Conservation (phyloP, 1,139 yeast species). For the Lodderomyces elongisporus region DNA sequence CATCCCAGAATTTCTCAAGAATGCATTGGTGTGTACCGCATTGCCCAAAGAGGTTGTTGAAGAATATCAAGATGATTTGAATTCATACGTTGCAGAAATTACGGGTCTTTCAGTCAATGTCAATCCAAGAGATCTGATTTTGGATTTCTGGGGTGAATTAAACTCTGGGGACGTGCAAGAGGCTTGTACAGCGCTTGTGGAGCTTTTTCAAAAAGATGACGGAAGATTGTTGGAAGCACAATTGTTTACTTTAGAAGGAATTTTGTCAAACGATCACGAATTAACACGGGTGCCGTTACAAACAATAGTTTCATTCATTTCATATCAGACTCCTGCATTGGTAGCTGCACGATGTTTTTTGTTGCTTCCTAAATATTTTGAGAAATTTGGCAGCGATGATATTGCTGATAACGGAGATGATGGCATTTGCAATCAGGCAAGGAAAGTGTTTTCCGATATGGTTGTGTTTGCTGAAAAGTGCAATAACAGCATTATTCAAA, state of each 20-base stretch:
- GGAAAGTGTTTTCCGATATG: conserved; percentile 34
- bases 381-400: conserved; percentile 36
- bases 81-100: conserved; percentile 65
- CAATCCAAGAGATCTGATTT: conserved; percentile 49
- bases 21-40: conserved; percentile 21
- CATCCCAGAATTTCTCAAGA: conserved; percentile 16
- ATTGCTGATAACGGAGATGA: too few relatives aligned
- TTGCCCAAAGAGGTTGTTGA: conserved; percentile 26
- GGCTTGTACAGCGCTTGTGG: conserved; percentile 21
- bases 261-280: conserved; percentile 39
- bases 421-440: conserved; percentile 28
- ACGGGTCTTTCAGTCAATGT: conserved; percentile 54
- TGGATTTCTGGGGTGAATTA: conserved; percentile 46
- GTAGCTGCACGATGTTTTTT: conserved; percentile 44
- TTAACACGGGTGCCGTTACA: conserved; percentile 20
- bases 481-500: conserved; percentile 20
- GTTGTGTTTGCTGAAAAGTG: conserved; percentile 21
- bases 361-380: conserved; percentile 52
- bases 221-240: conserved; percentile 35
- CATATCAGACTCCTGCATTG: conserved; percentile 22
- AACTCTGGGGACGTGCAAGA: conserved; percentile 30
- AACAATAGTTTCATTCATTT: conserved; percentile 17
- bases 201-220: conserved; percentile 14
- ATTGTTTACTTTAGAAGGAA: conserved; percentile 35
- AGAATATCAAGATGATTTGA: conserved; percentile 50